phyloP scores from a whole-genome alignment of 1,284 basidiomycete genomes.

The Sutorius eximius region DNA sequence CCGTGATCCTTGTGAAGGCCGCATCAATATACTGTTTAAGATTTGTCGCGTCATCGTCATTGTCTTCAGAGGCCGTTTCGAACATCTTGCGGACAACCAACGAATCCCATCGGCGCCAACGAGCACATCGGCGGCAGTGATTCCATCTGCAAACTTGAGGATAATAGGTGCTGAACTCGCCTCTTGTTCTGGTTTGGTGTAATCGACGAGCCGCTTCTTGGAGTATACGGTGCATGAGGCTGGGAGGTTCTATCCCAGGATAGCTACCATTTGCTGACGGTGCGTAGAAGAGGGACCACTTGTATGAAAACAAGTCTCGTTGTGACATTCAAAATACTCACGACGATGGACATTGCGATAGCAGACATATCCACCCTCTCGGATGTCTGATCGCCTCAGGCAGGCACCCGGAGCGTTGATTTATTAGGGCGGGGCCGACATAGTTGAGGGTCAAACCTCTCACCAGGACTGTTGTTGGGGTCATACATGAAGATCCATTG shows the following conservation, averaged over 20 bases:
- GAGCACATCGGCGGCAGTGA: conserved; percentile 15
- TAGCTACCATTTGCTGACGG: conserved; percentile 21
- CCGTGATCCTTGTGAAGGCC: conserved; percentile 18
- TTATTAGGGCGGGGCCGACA: not conserved
- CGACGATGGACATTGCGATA: not conserved
- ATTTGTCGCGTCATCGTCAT: not conserved
- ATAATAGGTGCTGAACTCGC: not conserved
- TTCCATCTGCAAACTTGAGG: conserved; percentile 25
- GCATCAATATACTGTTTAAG: conserved; percentile 19
- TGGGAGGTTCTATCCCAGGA: conserved; percentile 21
- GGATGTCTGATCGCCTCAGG: conserved; percentile 18
- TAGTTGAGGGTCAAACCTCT: not conserved
- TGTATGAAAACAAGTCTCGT: not conserved
- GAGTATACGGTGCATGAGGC: conserved; percentile 20
- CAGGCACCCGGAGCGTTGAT: not conserved
- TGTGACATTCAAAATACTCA: too few relatives aligned
- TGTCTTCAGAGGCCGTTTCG: conserved; percentile 10
- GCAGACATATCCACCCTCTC: conserved; percentile 24
- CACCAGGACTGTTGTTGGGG: conserved; percentile 1
- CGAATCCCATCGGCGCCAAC: conserved; percentile 22
- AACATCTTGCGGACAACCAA: conserved; percentile 24
- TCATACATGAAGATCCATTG: conserved; percentile 7
- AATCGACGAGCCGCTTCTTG: not conserved
- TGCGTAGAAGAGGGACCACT: conserved; percentile 13
- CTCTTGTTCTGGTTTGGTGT: conserved; percentile 5